Conservation (phyloP, 768 basidiomycete species). For the Botryobasidium botryosum region DNA sequence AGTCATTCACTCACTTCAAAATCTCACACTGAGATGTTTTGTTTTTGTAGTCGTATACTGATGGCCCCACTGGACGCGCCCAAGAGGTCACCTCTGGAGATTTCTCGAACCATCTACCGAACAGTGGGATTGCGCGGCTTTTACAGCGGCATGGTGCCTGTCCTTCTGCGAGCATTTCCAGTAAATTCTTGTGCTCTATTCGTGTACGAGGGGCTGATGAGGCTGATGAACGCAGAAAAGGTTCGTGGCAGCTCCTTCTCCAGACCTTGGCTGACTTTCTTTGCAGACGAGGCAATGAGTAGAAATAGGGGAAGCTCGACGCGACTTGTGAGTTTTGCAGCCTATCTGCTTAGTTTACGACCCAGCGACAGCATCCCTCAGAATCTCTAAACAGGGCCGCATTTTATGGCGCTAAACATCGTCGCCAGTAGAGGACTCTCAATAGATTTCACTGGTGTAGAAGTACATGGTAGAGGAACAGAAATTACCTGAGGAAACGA, state of each 20-base stretch:
- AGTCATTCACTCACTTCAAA: constrained; percentile 13
- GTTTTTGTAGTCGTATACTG: constrained; percentile 41
- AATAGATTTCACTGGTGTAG: too few relatives aligned
- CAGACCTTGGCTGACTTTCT: too few relatives aligned
- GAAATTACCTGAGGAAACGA: too few relatives aligned
- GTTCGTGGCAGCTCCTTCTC: constrained; percentile 21
- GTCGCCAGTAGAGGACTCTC: too few relatives aligned
- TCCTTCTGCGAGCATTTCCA: constrained; percentile 57
- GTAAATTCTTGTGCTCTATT: constrained; percentile 64
- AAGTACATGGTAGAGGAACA: too few relatives aligned
- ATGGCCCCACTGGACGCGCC: constrained; percentile 26
- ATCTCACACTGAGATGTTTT: constrained; percentile 7
- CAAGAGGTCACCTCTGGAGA: constrained; percentile 31
- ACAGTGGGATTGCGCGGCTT: constrained; percentile 39
- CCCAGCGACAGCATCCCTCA: too few relatives aligned
- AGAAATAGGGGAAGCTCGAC: too few relatives aligned
- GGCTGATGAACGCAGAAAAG: constrained; percentile 46
- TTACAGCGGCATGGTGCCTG: constrained; percentile 50
- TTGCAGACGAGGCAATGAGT: too few relatives aligned
- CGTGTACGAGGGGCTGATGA: constrained; percentile 63
- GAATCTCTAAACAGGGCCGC: too few relatives aligned
- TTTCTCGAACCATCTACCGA: constrained; percentile 35
- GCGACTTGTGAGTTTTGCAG: too few relatives aligned
- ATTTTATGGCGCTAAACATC: too few relatives aligned
- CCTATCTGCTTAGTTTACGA: too few relatives aligned